A percentile compares a stretch with the other conserved stretches of the same genome.
These are phyloP conservation scores for Boletus rubropictus DNA, from an alignment of 768 basidiomycete species.

Conservation along the genomic window DNA sequence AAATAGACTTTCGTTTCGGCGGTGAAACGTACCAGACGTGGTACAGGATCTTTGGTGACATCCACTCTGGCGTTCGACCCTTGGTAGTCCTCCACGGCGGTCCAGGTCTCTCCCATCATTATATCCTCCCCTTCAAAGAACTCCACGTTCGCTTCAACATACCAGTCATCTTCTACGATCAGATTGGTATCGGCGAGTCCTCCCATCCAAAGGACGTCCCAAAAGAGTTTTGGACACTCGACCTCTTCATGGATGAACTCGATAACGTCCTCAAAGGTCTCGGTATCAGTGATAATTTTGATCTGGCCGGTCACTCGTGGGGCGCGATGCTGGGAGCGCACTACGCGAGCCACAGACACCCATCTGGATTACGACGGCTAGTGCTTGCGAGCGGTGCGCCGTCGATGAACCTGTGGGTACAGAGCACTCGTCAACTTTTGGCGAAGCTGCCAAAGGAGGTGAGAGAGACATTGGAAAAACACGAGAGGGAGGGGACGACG, in stretches of 20 bases:
- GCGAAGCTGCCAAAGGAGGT: constrained; percentile 25
- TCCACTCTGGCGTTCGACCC: constrained; percentile 30
- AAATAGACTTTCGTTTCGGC: constrained; percentile 16
- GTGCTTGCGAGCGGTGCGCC: constrained; percentile 32
- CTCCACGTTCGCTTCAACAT: constrained; percentile 28
- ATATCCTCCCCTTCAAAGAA: constrained; percentile 35
- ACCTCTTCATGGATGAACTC: constrained; percentile 52
- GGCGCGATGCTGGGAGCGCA: constrained; percentile 48
- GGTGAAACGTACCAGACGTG: constrained; percentile 35
- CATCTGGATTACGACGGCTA: constrained; percentile 34
- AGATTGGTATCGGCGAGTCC: constrained; percentile 43
- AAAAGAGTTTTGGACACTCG: constrained; percentile 38
- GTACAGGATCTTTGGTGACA: constrained; percentile 40
- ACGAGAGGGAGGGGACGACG: constrained; percentile 32
- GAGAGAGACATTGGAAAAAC: constrained; percentile 24
- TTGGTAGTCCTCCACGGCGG: constrained; percentile 45
- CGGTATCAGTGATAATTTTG: constrained; percentile 36
- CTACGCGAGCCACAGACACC: constrained; percentile 36
- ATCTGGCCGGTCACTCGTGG: constrained; percentile 53
- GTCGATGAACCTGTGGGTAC: constrained; percentile 26
- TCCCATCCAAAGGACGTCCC: constrained; percentile 33
- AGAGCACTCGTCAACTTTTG: constrained; percentile 24
- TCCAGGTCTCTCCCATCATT: constrained; percentile 36
- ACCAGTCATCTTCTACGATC: constrained; percentile 48
- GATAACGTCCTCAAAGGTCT: constrained; percentile 42